Base-by-base conservation (phyloP, 352 stramenopile species). In the Saprolegnia parasitica region DNA sequence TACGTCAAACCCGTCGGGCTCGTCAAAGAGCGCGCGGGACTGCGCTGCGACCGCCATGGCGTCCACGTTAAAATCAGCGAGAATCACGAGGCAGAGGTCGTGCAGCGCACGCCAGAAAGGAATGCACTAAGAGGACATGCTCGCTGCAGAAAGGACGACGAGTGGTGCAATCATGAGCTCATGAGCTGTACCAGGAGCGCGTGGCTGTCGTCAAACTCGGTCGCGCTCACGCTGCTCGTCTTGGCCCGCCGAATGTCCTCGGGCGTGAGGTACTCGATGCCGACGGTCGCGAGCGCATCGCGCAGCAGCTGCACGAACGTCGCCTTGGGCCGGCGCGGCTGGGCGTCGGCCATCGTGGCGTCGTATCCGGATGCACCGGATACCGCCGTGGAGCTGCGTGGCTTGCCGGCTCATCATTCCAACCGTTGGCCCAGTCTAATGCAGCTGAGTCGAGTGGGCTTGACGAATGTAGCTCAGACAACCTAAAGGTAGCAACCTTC, bases 181-280 rank as follows among this genome's bases (percentile, higher is more conserved):
- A n/a, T n/a, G n/a, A n/a, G n/a, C n/a, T n/a, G n/a, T n/a, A 49
- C 55, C 47, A 40, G 16, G 20, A n/a, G 8, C 47, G 47, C 39
- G 9, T 40, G 49, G 29, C 29, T 11, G 52, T 16, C 9, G 47
- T 35, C 49, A 64, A 32, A 20, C 42, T 81, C 77, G 56, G 81
- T 63, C 2, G 65, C 76, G 0, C 72, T 71, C 3, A 74, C 57
- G 46, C 79, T 18, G 32, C 58, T 78, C 58, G 84, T 85, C 74
- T 90, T 93, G 55, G 83, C 78, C 66, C 78, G 80, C 35, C 84
- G 83, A 45, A 93, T 64, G 26, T 80, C 68, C 23, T 93, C 78
- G 39, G 83, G 56, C 0, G 78, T 76, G 23, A 85, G 65, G 74
- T 87, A 89, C 45, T 67, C 67, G 49, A 90, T 71, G 20, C 81